A percentile compares a stretch with the other conserved stretches of the same genome.
Conservation (phyloP, 768 basidiomycete species). For the Lactarius tabidus region DNA sequence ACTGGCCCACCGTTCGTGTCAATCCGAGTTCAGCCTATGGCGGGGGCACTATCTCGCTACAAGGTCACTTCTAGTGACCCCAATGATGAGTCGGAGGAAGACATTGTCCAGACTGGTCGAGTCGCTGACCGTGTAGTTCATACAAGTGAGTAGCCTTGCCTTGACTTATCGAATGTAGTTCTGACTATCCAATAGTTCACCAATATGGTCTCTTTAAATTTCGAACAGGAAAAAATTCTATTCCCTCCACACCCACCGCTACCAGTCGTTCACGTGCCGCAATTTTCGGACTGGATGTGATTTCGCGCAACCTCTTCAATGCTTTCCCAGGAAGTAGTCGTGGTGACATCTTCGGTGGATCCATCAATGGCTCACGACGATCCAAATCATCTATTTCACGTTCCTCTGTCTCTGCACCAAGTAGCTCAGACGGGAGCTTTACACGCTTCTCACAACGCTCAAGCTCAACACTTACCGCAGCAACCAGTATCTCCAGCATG, state of each 20-base stretch:
- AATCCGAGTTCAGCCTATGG: conserved; percentile 78
- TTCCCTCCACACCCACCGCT: conserved; percentile 83
- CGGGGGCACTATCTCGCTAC: conserved; percentile 77
- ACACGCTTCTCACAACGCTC: conserved; percentile 71
- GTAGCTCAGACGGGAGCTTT: conserved; percentile 63
- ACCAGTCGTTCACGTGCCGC: conserved; percentile 67
- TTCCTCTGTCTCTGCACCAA: conserved; percentile 68
- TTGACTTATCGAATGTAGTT: conserved; percentile 7
- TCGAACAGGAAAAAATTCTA: conserved; percentile 66
- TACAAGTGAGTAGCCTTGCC: conserved; percentile 55
- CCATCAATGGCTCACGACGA: conserved; percentile 63
- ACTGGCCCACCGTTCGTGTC: conserved; percentile 70
- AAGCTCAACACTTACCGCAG: conserved; percentile 58
- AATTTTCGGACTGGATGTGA: conserved; percentile 86
- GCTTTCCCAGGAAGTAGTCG: conserved; percentile 61
- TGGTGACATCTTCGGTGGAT: conserved; percentile 73
- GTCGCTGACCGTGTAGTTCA: conserved; percentile 75
- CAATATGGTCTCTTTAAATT: conserved; percentile 90
- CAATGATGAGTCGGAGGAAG: conserved; percentile 71
- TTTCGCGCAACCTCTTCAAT: conserved; percentile 86
- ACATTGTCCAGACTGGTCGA: conserved; percentile 72
- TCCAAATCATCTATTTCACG: conserved; percentile 68
- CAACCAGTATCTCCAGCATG: conserved; percentile 55
- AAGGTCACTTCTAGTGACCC: conserved; percentile 72
- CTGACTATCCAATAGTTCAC: conserved; percentile 51